Conservation (phyloP, 257 asterid species). For the Eustoma russellianum region DNA sequence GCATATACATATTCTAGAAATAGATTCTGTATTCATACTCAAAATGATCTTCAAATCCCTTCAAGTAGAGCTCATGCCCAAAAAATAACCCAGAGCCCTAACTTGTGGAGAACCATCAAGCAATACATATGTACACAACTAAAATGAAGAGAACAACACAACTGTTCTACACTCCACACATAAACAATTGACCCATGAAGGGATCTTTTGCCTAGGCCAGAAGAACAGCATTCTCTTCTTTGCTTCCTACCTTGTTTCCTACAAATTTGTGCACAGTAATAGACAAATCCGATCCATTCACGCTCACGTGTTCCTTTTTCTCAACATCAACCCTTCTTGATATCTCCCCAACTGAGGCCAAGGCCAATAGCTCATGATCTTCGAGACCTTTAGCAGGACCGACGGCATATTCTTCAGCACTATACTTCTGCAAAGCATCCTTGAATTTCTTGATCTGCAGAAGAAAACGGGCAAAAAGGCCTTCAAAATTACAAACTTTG, state of each 20-base stretch:
- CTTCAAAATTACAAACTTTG: not conserved
- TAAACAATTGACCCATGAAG: conserved; percentile 16
- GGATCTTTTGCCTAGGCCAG: conserved; percentile 20
- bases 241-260: conserved; percentile 17
- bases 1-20: too few relatives aligned
- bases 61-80: conserved; percentile 32
- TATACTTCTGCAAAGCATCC: conserved; percentile 75
- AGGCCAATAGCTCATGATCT: conserved; percentile 61
- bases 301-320: conserved; percentile 24
- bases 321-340: conserved; percentile 24
- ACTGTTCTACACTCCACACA: conserved; percentile 10
- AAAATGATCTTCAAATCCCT: not conserved
- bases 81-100: conserved; percentile 44
- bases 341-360: conserved; percentile 48
- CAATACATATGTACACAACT: conserved; percentile 31
- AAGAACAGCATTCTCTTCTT: conserved; percentile 35
- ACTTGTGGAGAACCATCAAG: conserved; percentile 11
- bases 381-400: conserved; percentile 76
- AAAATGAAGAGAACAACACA: not conserved
- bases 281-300: conserved; percentile 14
- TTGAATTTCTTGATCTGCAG: conserved; percentile 82
- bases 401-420: conserved; percentile 42
- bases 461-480: not conserved
- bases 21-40: not conserved
- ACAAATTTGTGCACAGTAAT: conserved; percentile 18